phyloP scores from a whole-genome alignment of 2,329 filamentous ascomycete genomes.

The Dendryphion nanum region DNA sequence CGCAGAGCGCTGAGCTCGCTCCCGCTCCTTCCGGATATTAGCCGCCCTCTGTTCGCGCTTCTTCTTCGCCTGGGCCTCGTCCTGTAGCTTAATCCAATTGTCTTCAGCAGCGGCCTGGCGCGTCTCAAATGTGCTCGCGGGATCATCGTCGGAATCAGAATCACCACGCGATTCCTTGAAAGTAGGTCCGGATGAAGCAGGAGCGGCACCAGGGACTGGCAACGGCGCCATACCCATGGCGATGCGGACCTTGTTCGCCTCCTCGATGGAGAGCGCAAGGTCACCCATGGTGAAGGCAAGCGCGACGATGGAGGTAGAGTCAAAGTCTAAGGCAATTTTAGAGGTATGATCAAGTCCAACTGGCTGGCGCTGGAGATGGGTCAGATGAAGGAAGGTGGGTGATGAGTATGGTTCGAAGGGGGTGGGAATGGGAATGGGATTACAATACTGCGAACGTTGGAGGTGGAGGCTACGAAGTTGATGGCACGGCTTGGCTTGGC shows the following conservation, averaged over 20 bases:
- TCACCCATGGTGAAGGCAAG: conserved; percentile 27
- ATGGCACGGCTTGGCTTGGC: no score
- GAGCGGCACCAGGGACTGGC: conserved; percentile 69
- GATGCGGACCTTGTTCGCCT: conserved; percentile 87
- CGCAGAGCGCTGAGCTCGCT: conserved; percentile 73
- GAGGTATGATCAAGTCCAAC: no score
- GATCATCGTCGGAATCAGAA: conserved; percentile 62
- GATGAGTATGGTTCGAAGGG: no score
- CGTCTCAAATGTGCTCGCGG: conserved; percentile 79
- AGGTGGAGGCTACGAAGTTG: no score
- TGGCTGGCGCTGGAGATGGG: no score
- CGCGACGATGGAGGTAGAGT: no score
- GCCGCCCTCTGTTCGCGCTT: conserved; percentile 78
- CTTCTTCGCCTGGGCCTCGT: conserved; percentile 69
- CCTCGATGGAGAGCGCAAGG: conserved; percentile 63
- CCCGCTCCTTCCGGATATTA: conserved; percentile 82
- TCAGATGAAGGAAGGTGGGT: no score
- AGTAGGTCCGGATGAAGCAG: conserved; percentile 51
- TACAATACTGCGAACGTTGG: no score
- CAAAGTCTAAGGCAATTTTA: no score
- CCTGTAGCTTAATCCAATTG: conserved; percentile 70
- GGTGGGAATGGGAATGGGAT: no score
- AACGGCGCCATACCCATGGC: conserved; percentile 88
- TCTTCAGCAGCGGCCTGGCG: conserved; percentile 70
- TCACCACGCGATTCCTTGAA: conserved; percentile 56